These are phyloP conservation scores for Alternaria brassicicola DNA, from an alignment of 2,329 filamentous ascomycete species.

Conservation along the genomic window DNA sequence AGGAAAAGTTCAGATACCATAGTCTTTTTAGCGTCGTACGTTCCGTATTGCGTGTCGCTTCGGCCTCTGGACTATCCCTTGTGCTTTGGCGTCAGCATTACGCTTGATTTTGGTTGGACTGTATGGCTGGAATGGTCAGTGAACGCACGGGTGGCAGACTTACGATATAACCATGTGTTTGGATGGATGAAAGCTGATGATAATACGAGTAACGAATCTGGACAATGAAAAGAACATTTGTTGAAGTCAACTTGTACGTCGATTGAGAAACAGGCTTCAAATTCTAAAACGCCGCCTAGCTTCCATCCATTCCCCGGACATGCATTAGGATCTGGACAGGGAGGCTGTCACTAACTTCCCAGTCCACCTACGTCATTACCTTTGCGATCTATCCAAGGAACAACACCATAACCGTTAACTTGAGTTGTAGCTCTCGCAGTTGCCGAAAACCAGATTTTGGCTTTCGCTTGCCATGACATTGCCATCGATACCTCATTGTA, in stretches of 20 bases:
- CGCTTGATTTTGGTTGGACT: slow-evolving; percentile 1
- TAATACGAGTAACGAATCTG: neutral
- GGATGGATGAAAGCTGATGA: neutral
- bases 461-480: neutral
- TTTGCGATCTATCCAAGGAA: neutral
- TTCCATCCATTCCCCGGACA: neutral
- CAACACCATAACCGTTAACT: neutral
- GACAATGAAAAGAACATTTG: neutral
- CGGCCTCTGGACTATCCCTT: slow-evolving; percentile 10
- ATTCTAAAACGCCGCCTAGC: neutral
- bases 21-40: slow-evolving; percentile 17
- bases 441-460: neutral
- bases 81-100: slow-evolving; percentile 6
- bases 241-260: neutral
- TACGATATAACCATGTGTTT: neutral
- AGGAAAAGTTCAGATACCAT: slow-evolving; percentile 33
- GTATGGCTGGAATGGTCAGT: neutral
- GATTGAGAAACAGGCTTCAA: neutral
- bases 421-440: neutral
- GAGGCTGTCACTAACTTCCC: neutral
- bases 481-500: neutral
- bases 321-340: neutral
- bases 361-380: neutral
- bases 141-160: neutral
- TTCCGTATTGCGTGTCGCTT: slow-evolving; percentile 6